These are phyloP conservation scores for Colletotrichum karsti DNA, from an alignment of 2,329 filamentous ascomycete species.

Conservation along the genomic window DNA sequence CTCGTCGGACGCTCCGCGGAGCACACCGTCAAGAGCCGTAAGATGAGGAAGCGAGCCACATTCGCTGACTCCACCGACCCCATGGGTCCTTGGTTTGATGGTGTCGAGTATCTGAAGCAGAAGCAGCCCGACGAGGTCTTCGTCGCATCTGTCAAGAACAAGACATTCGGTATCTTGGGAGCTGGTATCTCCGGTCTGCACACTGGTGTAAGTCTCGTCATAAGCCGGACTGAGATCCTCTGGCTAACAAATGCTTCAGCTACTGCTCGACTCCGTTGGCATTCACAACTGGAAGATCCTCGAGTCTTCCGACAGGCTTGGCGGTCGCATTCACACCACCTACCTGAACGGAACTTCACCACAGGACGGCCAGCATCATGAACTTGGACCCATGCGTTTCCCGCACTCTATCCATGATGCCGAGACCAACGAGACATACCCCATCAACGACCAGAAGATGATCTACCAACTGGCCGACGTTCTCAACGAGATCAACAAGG, in stretches of 20 bases:
- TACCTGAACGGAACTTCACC: slow-evolving; percentile 47
- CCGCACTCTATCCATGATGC: slow-evolving; percentile 48
- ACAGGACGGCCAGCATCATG: slow-evolving; percentile 37
- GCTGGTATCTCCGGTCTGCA: slow-evolving; percentile 44
- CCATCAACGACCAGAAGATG: slow-evolving; percentile 51
- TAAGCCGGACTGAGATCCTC: background rate
- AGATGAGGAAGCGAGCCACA: slow-evolving; percentile 6
- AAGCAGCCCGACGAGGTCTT: slow-evolving; percentile 34
- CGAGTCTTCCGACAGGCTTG: slow-evolving; percentile 49
- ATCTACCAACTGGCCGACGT: slow-evolving; percentile 49
- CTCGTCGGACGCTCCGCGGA: slow-evolving; percentile 32
- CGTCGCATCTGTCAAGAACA: slow-evolving; percentile 33
- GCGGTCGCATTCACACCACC: slow-evolving; percentile 51
- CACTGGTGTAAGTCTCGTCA: slow-evolving; percentile 35
- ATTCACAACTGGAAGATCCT: slow-evolving; percentile 54
- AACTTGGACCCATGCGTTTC: slow-evolving; percentile 55
- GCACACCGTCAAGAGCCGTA: slow-evolving; percentile 21
- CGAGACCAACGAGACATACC: slow-evolving; percentile 48
- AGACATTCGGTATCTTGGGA: slow-evolving; percentile 43
- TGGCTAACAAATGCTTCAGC: slow-evolving; percentile 4
- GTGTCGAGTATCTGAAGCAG: slow-evolving; percentile 34
- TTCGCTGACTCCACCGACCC: slow-evolving; percentile 31
- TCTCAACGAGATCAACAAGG: slow-evolving; percentile 48
- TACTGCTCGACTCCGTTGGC: slow-evolving; percentile 52
- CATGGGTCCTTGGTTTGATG: slow-evolving; percentile 35